A percentile compares a stretch with the other conserved stretches of the same genome.
Conservation (phyloP, 164 flowering plant species). For the Kingdonia uniflora region DNA sequence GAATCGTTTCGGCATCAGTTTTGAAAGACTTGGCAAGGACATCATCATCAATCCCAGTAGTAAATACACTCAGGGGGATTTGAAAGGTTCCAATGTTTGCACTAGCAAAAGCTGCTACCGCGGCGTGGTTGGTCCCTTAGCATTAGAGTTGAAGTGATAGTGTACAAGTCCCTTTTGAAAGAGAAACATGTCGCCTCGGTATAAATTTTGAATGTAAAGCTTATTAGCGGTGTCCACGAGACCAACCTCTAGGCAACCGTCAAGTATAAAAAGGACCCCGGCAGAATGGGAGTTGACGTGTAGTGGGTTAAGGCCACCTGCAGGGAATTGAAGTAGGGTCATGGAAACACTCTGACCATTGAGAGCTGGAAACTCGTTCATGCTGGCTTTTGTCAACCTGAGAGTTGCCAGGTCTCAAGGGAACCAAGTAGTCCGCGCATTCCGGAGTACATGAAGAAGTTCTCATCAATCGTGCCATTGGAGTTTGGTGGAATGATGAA, state of each 20-base stretch:
- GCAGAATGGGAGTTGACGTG: conserved; percentile 25
- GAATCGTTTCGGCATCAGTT: no score
- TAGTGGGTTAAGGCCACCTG: conserved; percentile 16
- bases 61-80: neutral
- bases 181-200: neutral
- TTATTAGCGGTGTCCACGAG: conserved; percentile 18
- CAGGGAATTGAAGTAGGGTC: conserved; percentile 19
- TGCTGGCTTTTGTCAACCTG: no score
- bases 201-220: conserved; percentile 5
- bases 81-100: neutral
- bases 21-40: no score
- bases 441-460: conserved; percentile 21
- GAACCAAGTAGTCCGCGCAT: conserved; percentile 4
- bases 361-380: no score
- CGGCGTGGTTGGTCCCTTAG: conserved; percentile 2
- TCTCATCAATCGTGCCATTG: neutral
- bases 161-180: conserved; percentile 7
- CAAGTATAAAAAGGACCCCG: conserved; percentile 18
- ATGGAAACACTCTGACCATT: no score
- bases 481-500: conserved; percentile 3
- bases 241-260: no score
- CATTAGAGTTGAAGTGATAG: conserved; percentile 13
- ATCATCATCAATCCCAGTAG: neutral
- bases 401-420: conserved; percentile 14
- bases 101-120: conserved; percentile 18